Base-by-base conservation (phyloP, 306 rosid genomes). In the Notholithocarpus densiflorus region DNA sequence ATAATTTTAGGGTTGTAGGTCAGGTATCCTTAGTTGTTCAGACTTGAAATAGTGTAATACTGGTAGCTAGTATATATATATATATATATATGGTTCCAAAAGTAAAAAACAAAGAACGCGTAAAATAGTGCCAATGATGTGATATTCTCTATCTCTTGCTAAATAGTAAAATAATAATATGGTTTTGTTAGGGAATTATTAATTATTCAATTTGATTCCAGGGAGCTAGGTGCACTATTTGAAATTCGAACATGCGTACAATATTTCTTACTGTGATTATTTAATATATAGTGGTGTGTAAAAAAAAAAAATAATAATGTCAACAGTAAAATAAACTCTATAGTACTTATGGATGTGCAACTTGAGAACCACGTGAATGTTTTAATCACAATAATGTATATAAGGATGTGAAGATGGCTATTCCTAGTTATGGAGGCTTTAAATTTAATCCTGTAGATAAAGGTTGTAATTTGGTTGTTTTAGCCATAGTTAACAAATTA, bases 31-130 rank as follows among this genome's bases (percentile, higher is more conserved):
- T 37, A 37, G 74, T 72, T 72, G 79, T 71, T 76, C 71, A 60
- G 65, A 31, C 31, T 7, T 40, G 45, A 40, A 40, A 48, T 12
- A 37, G 74, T 65, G 55, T 61, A 71, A 52, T 40, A 56, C 21
- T 23, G n/a, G 37, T 48, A 27, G 79, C 76, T 77, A 83, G 62
- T 27, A 1, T 37, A 6, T 37, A 37, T 37, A 34, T 34, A 37
- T 37, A 37, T 37, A 40, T 40, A 40, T 8, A 8, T 40, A 26
- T 81, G 11, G 54, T 48, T 76, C 84, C 88, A 87, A 75, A 74
- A 83, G 73, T 55, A 79, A 84, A 78, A 78, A 84, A 84, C 85
- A 83, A 86, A 56, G 82, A 71, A 75, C 82, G 80, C 87, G 84
- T 80, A 75, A 45, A 83, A 75, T 80, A 70, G 82, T 78, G 87